Evolutionary conservation across 2,329 filamentous ascomycete genomes (phyloP), one percentile per base, ranked within the genome.

Genomic region (Claviceps quebecensis): DNA sequence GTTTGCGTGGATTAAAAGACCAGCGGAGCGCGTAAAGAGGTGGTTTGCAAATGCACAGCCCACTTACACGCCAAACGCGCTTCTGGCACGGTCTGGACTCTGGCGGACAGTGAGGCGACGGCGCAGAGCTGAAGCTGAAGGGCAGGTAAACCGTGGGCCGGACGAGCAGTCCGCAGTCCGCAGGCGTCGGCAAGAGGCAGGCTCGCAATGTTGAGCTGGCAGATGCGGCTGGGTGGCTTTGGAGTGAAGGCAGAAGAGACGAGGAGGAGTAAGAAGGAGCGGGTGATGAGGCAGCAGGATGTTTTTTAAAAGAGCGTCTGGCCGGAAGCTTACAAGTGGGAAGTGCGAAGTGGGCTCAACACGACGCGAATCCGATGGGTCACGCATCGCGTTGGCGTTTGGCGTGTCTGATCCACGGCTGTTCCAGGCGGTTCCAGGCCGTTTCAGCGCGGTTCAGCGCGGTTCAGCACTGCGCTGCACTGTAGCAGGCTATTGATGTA

Each of bases 341-440:
- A 36, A 36, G 16, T 23, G n/a, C 26, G 39, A 50, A 53, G 52
- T 50, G 52, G 52, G 48, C 52, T 50, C 45, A 46, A 55, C 55
- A 57, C 56, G 55, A 57, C 56, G 56, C 56, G n/a, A n/a, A n/a
- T n/a, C n/a, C n/a, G 56, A 45, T 47, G 39, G 52, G 51, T 4
- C 38, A 52, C 56, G 55, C 53, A 49, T 57, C 54, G 56, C 56
- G 56, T 58, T 47, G 51, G 47, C 52, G 52, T 53, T 50, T 19
- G 48, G 41, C 36, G 29, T 47, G 17, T 34, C 29, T 34, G 29
- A 34, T 34, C 29, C 29, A 34, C 29, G 29, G 29, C 29, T 34
- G 29, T 34, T 34, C 29, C 29, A 34, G 29, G 29, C 29, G 29
- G 29, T 34, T 34, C 29, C 29, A 34, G 29, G 29, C 9, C 29